Evolutionary conservation across 495 filamentous ascomycete genomes (phyloP).

Genomic region (Extremus antarcticus): DNA sequence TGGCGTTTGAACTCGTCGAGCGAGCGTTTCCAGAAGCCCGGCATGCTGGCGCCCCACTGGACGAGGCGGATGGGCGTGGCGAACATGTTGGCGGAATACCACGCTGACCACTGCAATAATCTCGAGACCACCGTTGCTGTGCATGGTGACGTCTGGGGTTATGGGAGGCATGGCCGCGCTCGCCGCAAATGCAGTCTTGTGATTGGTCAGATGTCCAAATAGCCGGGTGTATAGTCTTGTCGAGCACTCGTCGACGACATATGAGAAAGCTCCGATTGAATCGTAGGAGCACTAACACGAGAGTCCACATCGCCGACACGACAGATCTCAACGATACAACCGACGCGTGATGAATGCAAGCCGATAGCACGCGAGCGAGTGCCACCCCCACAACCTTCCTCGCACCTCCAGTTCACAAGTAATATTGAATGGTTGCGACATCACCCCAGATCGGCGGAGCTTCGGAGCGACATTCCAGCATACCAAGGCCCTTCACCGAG

Average conservation of each 20-base stretch:
- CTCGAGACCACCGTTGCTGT: neutral
- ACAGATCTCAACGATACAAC: too few species aligned
- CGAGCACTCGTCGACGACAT: neutral
- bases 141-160: conserved; percentile 2
- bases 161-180: neutral
- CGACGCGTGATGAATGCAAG: too few species aligned
- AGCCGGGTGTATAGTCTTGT: neutral
- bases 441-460: neutral
- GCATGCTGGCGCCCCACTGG: conserved; percentile 32
- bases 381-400: too few species aligned
- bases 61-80: conserved; percentile 19
- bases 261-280: neutral
- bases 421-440: conserved; percentile 4
- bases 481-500: conserved; percentile 32
- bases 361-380: too few species aligned
- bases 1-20: conserved; percentile 54
- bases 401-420: neutral
- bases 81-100: conserved; percentile 9
- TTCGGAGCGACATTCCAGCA: conserved; percentile 2
- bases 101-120: neutral
- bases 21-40: conserved; percentile 51
- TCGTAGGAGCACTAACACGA: neutral
- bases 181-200: neutral
- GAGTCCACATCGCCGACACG: neutral
- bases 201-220: neutral